Evolutionary conservation across 2,329 filamentous ascomycete genomes (phyloP).

Genomic region (Pseudogymnoascus sp.): DNA sequence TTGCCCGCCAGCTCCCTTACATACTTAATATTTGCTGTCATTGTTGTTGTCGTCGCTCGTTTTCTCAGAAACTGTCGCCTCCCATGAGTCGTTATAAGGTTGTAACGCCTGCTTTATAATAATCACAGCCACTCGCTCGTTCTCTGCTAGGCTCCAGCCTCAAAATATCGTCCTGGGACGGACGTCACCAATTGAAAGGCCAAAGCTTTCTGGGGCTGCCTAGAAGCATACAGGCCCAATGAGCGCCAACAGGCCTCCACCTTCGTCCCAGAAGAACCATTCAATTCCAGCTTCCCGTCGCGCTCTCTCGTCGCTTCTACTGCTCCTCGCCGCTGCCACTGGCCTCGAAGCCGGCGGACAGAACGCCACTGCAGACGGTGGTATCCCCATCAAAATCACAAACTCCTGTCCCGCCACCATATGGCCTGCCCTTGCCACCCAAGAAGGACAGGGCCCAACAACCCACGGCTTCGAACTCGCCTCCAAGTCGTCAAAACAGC

Average conservation of each 20-base stretch:
- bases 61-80: neutral
- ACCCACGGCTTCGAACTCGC: slow-evolving; percentile 61
- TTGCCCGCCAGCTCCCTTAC: neutral
- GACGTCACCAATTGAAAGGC: neutral
- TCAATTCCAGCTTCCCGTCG: neutral
- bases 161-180: neutral
- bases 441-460: slow-evolving; percentile 60
- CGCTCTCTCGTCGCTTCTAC: neutral
- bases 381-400: slow-evolving; percentile 38
- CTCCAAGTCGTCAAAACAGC: slow-evolving; percentile 47
- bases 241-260: neutral
- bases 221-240: neutral
- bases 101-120: neutral
- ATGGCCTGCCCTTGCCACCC: slow-evolving; percentile 69
- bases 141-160: neutral
- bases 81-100: neutral
- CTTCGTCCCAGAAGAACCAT: neutral
- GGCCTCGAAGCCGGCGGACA: slow-evolving; percentile 13
- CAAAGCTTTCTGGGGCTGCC: neutral
- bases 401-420: slow-evolving; percentile 66
- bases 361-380: slow-evolving; percentile 18
- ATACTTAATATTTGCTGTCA: neutral
- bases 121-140: neutral
- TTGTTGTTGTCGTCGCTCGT: slow-evolving; percentile 10
- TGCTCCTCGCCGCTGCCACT: slow-evolving; percentile 22